A percentile compares a stretch with the other conserved stretches of the same genome.
Evolutionary conservation across 2,329 filamentous ascomycete species (phyloP).

Genomic region (Ophiostoma sp.): DNA sequence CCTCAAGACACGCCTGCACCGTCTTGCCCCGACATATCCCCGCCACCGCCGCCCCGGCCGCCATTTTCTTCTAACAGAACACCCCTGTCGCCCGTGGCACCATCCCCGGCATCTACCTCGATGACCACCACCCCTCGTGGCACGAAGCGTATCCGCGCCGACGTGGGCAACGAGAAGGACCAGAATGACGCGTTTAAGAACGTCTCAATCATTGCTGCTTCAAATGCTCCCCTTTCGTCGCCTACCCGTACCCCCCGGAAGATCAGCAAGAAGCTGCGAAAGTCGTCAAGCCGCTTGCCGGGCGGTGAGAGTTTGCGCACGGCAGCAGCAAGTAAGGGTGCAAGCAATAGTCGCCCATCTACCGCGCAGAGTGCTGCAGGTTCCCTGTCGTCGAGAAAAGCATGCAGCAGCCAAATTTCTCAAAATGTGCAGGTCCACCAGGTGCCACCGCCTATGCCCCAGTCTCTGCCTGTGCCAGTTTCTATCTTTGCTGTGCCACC

Average conservation of each 20-base stretch:
- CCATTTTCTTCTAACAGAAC: constrained; percentile 1
- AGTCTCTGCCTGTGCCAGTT: neutral
- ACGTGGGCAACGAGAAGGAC: constrained; percentile 12
- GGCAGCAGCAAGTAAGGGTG: neutral
- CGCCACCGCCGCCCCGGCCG: constrained; percentile 10
- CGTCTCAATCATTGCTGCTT: neutral
- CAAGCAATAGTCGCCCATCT: neutral
- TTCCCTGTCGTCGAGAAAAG: constrained; percentile 1
- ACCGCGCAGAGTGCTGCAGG: neutral
- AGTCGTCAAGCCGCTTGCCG: constrained; percentile 43
- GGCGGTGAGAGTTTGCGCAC: constrained; percentile 30
- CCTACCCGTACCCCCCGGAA: constrained; percentile 30
- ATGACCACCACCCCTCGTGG: constrained; percentile 32
- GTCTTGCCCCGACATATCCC: neutral
- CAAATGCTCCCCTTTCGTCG: constrained; percentile 19
- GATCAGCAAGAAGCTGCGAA: constrained; percentile 50
- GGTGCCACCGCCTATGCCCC: constrained; percentile 16
- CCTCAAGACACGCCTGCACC: neutral
- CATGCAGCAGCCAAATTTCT: constrained; percentile 1
- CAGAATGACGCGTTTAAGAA: neutral
- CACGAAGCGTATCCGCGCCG: constrained; percentile 45
- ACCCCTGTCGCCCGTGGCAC: constrained; percentile 21
- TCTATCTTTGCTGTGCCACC: neutral
- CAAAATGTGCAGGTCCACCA: constrained; percentile 21
- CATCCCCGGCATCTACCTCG: neutral